Percentiles rank a stretch among this genome's conserved stretches.
Evolutionary conservation across 1,284 basidiomycete species (phyloP).

Genomic region (Leccinum griseonigrum): DNA sequence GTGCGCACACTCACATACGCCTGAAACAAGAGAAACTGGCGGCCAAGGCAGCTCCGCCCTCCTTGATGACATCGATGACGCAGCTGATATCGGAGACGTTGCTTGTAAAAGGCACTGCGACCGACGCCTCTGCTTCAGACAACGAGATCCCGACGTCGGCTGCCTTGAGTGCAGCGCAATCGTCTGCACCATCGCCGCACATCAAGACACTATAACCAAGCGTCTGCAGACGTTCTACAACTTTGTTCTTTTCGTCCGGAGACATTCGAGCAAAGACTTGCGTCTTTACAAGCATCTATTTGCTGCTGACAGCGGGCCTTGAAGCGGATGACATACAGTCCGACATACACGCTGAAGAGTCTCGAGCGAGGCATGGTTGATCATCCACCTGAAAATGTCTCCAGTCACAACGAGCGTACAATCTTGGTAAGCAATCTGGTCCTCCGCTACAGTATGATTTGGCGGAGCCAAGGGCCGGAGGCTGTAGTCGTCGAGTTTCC

Average conservation of each 20-base stretch:
- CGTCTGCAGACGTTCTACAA: slow-evolving; percentile 91
- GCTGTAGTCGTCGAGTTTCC: slow-evolving; percentile 88
- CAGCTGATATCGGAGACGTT: slow-evolving; percentile 94
- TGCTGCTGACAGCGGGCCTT: slow-evolving; percentile 1
- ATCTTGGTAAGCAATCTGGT: slow-evolving; percentile 77
- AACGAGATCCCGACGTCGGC: slow-evolving; percentile 97
- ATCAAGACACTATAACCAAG: slow-evolving; percentile 97
- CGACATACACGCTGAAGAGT: slow-evolving; percentile 82
- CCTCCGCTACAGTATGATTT: slow-evolving; percentile 64
- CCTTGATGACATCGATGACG: slow-evolving; percentile 94
- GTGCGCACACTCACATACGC: slow-evolving; percentile 75
- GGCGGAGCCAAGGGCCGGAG: slow-evolving; percentile 75
- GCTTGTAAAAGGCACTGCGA: slow-evolving; percentile 98
- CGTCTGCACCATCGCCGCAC: slow-evolving; percentile 99
- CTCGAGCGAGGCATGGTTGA: slow-evolving; percentile 92
- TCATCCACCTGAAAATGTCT: slow-evolving; percentile 99
- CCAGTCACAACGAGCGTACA: slow-evolving; percentile 93
- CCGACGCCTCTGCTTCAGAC: slow-evolving; percentile 97
- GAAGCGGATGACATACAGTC: not conserved
- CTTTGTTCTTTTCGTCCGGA: slow-evolving; percentile 98
- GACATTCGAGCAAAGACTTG: slow-evolving; percentile 99
- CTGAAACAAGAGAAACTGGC: slow-evolving; percentile 99
- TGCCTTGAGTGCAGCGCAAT: slow-evolving; percentile 97
- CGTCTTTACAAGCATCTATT: slow-evolving; percentile 96
- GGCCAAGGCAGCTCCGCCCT: slow-evolving; percentile 93